phyloP scores from a whole-genome alignment of 805 yeast species.

The Starmerella vaccinii region DNA sequence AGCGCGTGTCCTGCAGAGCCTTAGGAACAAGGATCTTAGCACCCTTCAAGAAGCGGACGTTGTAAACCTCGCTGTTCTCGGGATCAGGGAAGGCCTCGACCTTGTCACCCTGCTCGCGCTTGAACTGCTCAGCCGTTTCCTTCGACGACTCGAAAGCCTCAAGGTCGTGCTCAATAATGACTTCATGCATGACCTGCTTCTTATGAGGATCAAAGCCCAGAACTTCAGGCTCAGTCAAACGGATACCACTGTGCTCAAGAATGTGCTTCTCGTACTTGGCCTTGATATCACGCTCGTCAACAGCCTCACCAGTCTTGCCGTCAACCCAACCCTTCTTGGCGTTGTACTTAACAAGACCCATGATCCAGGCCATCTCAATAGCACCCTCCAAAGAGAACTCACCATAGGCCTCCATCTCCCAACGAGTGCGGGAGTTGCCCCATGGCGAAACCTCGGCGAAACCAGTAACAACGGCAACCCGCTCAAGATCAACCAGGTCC shows the following conservation, averaged over 20 bases:
- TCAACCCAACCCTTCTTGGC: slow-evolving; percentile 99
- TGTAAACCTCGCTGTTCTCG: slow-evolving; percentile 74
- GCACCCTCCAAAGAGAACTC: slow-evolving; percentile 95
- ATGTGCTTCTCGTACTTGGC: slow-evolving; percentile 80
- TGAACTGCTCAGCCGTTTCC: slow-evolving; percentile 91
- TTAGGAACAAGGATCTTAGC: slow-evolving; percentile 86
- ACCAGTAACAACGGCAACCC: slow-evolving; percentile 91
- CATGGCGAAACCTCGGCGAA: slow-evolving; percentile 98
- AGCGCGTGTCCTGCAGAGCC: slow-evolving; percentile 50
- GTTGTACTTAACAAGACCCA: slow-evolving; percentile 94
- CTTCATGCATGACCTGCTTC: slow-evolving; percentile 90
- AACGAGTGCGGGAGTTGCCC: slow-evolving; percentile 98
- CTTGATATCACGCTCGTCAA: slow-evolving; percentile 91
- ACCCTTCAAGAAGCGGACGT: slow-evolving; percentile 85
- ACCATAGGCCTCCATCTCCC: slow-evolving; percentile 98
- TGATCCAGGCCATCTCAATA: slow-evolving; percentile 99
- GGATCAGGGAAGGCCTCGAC: slow-evolving; percentile 84
- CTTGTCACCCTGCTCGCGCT: slow-evolving; percentile 84
- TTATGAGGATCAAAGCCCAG: slow-evolving; percentile 94
- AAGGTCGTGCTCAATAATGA: slow-evolving; percentile 90
- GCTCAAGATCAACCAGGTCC: slow-evolving; percentile 85
- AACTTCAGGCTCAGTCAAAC: slow-evolving; percentile 91
- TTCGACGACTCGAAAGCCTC: slow-evolving; percentile 92
- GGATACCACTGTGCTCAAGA: slow-evolving; percentile 89
- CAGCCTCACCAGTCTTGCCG: slow-evolving; percentile 82